These are phyloP conservation scores for Glycine tomentella DNA, from an alignment of 306 rosid species.

Conservation along the genomic window DNA sequence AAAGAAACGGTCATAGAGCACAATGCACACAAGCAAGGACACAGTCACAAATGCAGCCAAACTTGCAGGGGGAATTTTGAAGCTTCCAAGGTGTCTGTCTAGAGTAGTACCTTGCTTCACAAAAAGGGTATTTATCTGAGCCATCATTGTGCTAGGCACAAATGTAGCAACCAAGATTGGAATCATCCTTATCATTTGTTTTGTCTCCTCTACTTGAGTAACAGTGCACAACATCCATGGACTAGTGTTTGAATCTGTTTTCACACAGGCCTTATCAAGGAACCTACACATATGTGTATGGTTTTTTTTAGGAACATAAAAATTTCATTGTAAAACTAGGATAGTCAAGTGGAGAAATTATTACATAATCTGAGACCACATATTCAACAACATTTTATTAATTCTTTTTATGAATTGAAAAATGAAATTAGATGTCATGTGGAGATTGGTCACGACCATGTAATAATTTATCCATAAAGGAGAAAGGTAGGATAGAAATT, in stretches of 20 bases:
- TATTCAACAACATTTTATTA: too few species aligned
- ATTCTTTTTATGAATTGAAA: background rate
- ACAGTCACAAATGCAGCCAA: conserved; percentile 71
- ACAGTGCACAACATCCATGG: conserved; percentile 77
- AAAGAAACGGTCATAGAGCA: conserved; percentile 70
- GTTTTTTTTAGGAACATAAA: background rate
- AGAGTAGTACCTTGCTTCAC: conserved; percentile 84
- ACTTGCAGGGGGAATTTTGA: conserved; percentile 78
- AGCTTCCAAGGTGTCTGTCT: conserved; percentile 68
- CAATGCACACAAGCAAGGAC: conserved; percentile 72
- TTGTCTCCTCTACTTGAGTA: conserved; percentile 88
- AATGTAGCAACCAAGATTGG: conserved; percentile 73
- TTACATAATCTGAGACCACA: background rate
- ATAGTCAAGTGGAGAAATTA: background rate
- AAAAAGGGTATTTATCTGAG: conserved; percentile 71
- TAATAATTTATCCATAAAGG: too few species aligned
- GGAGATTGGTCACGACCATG: background rate
- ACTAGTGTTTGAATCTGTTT: conserved; percentile 48
- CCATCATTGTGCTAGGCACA: conserved; percentile 68
- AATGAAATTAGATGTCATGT: background rate
- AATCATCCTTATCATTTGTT: conserved; percentile 79
- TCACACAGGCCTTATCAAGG: conserved; percentile 74
- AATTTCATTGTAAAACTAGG: background rate
- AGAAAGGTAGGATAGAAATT: conserved; percentile 3
- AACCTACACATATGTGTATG: conserved; percentile 52